These are phyloP conservation scores for Lactarius trivialis DNA, from an alignment of 768 basidiomycete species.

Conservation along the genomic window DNA sequence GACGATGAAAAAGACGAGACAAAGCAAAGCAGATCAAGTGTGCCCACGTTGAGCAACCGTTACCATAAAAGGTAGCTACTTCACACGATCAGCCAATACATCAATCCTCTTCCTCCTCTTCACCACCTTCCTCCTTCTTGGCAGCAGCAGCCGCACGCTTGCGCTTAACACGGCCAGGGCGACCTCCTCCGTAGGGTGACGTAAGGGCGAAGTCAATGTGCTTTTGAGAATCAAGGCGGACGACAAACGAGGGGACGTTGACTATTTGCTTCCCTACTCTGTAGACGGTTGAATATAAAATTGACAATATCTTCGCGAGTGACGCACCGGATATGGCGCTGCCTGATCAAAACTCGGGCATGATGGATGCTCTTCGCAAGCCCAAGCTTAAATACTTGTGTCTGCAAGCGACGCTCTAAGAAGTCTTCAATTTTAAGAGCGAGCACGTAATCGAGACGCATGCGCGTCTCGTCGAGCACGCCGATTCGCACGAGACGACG, in stretches of 20 bases:
- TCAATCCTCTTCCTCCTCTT: constrained; percentile 84
- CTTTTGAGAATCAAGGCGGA: constrained; percentile 98
- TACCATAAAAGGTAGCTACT: not conserved
- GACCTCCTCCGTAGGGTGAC: constrained; percentile 93
- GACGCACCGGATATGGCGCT: constrained; percentile 93
- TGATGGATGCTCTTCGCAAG: constrained; percentile 98
- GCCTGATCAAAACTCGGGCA: constrained; percentile 95
- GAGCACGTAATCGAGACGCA: constrained; percentile 99
- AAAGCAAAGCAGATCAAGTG: too few relatives aligned
- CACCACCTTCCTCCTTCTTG: constrained; percentile 85
- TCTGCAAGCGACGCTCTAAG: constrained; percentile 98
- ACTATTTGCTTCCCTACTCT: constrained; percentile 99
- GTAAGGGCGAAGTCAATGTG: constrained; percentile 99
- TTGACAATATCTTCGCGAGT: not conserved
- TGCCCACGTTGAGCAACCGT: not conserved
- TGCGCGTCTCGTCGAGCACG: constrained; percentile 97
- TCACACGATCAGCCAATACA: constrained; percentile 6
- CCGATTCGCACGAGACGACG: constrained; percentile 96
- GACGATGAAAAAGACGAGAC: not conserved
- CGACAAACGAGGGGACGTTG: constrained; percentile 97
- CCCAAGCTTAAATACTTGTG: constrained; percentile 98
- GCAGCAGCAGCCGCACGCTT: constrained; percentile 93
- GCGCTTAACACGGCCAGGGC: constrained; percentile 94
- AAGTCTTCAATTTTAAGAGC: constrained; percentile 99
- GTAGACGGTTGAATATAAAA: not conserved